Base-by-base conservation (phyloP, 2,329 filamentous ascomycete species). In the Hysterium pulicare region DNA sequence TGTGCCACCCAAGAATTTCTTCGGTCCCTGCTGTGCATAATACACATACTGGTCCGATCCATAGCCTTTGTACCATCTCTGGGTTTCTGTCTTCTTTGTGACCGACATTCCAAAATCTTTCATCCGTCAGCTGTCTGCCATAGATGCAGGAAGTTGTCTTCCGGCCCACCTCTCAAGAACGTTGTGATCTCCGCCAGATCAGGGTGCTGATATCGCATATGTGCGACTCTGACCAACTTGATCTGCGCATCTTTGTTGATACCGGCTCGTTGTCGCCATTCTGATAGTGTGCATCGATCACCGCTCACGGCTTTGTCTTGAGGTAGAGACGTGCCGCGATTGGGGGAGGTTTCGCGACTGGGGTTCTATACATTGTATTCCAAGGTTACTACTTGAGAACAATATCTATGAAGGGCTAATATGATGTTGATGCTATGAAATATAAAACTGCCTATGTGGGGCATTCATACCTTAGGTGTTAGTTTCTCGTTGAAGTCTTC, bases 1-100 rank as follows among this genome's bases (percentile, higher is more conserved):
- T 1, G 72, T 77, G 0, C 74, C 72, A 2, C 81, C 81, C 5
- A 74, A 71, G 54, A 83, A 85, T 42, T 71, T 76, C 45, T 62
- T 66, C 55, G 71, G 62, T 2, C 75, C 71, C 38, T 68, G 66
- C 45, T 71, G 69, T 36, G 78, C 73, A 49, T 77, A 80, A 33
- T 83, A 71, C 2, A 82, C 67, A 57, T 79, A 83, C 10, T 79
- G 78, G 50, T 83, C 79, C 5, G 64, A 65, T 11, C 81, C 79
- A 54, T 82, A 83, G 15, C 81, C 81, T 31, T 78, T 74, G 59
- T 75, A 82, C 67, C 78, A 84, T 23, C 77, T 75, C 44, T 57
- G 53, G 1, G 47, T 53, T 0, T 59, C 55, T 0, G 51, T 49
- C 38, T 63, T 62, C 21, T 63, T 50, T 5, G 56, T 61, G 6